Base-by-base conservation (phyloP, 2,329 filamentous ascomycete species). In the Rutstroemia sp. region DNA sequence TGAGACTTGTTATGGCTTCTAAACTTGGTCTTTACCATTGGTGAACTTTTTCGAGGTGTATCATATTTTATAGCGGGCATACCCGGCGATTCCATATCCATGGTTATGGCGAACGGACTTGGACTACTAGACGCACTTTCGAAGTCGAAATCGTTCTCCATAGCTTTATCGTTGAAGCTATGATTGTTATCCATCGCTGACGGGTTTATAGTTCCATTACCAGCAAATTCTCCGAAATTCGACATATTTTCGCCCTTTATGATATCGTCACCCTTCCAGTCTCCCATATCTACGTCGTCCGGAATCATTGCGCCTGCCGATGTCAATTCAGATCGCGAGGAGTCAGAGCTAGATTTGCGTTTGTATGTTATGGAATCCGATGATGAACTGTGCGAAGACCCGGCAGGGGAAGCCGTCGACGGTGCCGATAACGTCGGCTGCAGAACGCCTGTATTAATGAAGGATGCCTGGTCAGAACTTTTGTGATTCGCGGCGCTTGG, bases 91-190 rank as follows among this genome's bases (percentile, higher is more conserved):
- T 73, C 71, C 61, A 77, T 73, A 54, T 72, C 62, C 34, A 62
- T 55, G 12, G 58, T 49, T 47, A 58, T 54, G 44, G 58, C 63
- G 53, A 67, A 65, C 8, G 71, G 72, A 56, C 74, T 76, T 5
- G 82, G 80, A 59, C 80, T 86, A 62, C 77, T 82, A 2, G 79
- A 77, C 8, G 78, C 77, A 62, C 79, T 81, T 16, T 79, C 77
- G 65, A 85, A 84, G 61, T 82, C 78, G 62, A 83, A 81, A 49
- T 75, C 71, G 47, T 72, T 71, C 52, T 77, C 72, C 72, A 79
- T 75, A 52, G 74, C 73, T 61, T 73, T 72, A 58, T 77, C 76
- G 56, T 66, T 71, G 52, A 74, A 69, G 5, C 70, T 68, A 56
- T 71, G 69, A 57, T 70, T 69, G 19, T 62, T 64, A 42, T 66